Conservation (phyloP, 306 rosid genomes). For the Nissolia schottii region DNA sequence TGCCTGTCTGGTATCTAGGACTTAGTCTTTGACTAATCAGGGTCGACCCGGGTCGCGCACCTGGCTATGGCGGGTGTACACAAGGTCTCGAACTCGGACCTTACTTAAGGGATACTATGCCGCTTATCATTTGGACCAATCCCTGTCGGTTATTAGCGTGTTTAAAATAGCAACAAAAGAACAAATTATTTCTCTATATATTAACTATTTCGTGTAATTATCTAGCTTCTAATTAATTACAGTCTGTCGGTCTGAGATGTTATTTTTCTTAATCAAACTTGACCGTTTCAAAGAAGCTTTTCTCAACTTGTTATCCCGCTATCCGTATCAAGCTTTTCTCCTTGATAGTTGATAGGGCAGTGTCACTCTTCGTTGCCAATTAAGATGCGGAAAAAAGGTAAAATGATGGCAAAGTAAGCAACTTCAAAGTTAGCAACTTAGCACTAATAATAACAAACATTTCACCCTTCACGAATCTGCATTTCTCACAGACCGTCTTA, state of each 20-base stretch:
- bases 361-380: not conserved
- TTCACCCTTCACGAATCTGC: constrained; percentile 18
- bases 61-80: too few relatives aligned
- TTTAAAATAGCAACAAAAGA: not conserved
- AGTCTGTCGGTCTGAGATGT: not conserved
- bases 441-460: constrained; percentile 19
- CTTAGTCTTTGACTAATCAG: too few relatives aligned
- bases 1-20: too few relatives aligned
- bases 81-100: too few relatives aligned
- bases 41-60: too few relatives aligned
- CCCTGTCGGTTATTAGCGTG: too few relatives aligned
- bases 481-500: not conserved
- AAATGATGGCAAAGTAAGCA: not conserved
- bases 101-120: too few relatives aligned
- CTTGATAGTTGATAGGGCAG: not conserved
- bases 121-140: too few relatives aligned
- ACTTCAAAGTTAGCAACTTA: not conserved
- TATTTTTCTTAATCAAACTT: constrained; percentile 3
- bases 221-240: not conserved
- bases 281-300: not conserved
- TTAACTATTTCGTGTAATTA: not conserved
- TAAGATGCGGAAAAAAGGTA: constrained; percentile 4
- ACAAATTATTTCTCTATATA: not conserved
- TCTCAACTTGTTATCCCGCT: not conserved
- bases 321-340: not conserved